Conservation (phyloP, 257 asterid species). For the Petrea volubilis region DNA sequence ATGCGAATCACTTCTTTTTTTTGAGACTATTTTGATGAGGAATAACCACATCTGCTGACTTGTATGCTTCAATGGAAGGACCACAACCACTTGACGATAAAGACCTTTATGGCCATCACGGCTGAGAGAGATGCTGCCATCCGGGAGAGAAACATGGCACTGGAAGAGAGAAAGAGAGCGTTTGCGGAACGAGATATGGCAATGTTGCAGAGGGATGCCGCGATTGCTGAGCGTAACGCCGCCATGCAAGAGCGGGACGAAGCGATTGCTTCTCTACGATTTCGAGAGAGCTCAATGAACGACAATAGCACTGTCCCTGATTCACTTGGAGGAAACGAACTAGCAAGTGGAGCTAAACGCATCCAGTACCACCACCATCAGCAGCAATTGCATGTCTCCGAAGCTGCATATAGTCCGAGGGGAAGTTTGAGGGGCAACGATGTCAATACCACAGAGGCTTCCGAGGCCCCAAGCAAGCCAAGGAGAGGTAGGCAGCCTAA, state of each 20-base stretch:
- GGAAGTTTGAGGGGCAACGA: conserved; percentile 41
- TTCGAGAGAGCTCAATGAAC: conserved; percentile 55
- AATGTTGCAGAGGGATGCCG: conserved; percentile 88
- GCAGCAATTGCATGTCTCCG: conserved; percentile 43
- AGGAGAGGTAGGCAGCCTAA: conserved; percentile 56
- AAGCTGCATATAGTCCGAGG: conserved; percentile 46
- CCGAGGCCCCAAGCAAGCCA: conserved; percentile 51
- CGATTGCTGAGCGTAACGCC: conserved; percentile 78
- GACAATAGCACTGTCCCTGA: conserved; percentile 45
- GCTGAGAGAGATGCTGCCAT: conserved; percentile 96
- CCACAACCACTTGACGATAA: conserved; percentile 70
- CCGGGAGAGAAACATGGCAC: conserved; percentile 91
- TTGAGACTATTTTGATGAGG: not conserved
- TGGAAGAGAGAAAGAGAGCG: conserved; percentile 91
- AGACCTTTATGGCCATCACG: conserved; percentile 89
- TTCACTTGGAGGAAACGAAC: conserved; percentile 46
- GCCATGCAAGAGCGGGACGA: conserved; percentile 79
- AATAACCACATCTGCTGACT: conserved; percentile 6
- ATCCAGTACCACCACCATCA: conserved; percentile 51
- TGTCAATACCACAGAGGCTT: conserved; percentile 38
- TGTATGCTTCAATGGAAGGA: conserved; percentile 49
- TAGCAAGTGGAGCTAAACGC: conserved; percentile 47
- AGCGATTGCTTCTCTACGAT: conserved; percentile 64
- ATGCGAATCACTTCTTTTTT: not conserved
- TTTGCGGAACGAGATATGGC: conserved; percentile 94